Percentiles rank a stretch among this genome's conserved stretches.
These are phyloP conservation scores for Cryptococcus neoformans DNA, from an alignment of 1,284 basidiomycete species.

Conservation along the genomic window DNA sequence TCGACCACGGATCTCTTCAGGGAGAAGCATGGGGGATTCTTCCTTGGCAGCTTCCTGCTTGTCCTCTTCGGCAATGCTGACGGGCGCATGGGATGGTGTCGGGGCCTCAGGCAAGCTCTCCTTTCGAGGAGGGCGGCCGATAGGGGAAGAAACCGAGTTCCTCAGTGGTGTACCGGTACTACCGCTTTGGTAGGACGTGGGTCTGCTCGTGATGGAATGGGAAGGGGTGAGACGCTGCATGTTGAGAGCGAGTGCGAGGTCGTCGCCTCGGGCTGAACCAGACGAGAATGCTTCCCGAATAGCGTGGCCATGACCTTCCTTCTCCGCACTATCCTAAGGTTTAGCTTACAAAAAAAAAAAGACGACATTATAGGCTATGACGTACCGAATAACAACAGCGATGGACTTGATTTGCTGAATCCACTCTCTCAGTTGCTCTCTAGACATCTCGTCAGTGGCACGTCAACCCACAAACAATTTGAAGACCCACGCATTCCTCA, in stretches of 20 bases:
- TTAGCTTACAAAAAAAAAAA: neutral
- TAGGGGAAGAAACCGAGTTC: too few species aligned
- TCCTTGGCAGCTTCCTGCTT: neutral
- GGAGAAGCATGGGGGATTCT: neutral
- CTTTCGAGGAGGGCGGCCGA: too few species aligned
- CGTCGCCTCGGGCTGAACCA: conserved; percentile 19
- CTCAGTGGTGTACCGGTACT: neutral
- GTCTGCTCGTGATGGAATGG: neutral
- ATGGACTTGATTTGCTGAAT: conserved; percentile 35
- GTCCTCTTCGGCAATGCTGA: too few species aligned
- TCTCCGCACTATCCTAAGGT: conserved; percentile 21
- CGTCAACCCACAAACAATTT: neutral
- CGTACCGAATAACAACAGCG: conserved; percentile 30
- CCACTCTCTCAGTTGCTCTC: conserved; percentile 31
- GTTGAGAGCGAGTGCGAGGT: conserved; percentile 23
- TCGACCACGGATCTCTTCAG: neutral
- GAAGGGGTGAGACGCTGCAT: conserved; percentile 4
- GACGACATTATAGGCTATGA: neutral
- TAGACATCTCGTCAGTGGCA: conserved; percentile 4
- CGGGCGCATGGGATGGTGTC: too few species aligned
- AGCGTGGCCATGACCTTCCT: conserved; percentile 24
- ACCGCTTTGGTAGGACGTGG: neutral
- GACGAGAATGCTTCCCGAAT: conserved; percentile 23
- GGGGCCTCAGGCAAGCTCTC: too few species aligned
- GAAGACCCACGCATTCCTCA: conserved; percentile 24